Conservation (phyloP, 2,329 filamentous ascomycete species). For the Cordyceps cicadae region DNA sequence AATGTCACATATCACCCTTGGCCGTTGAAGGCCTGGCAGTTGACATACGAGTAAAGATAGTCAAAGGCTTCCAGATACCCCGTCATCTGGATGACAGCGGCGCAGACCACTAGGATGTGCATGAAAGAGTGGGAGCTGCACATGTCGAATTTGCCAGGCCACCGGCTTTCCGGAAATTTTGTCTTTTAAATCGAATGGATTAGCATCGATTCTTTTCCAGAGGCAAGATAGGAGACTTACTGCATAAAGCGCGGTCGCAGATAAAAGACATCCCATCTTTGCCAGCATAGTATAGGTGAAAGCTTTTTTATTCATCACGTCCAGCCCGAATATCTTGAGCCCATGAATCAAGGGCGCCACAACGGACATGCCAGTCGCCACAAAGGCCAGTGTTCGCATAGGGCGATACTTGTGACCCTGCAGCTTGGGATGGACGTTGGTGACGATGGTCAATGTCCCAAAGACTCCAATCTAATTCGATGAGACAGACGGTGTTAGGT, state of each 20-base stretch:
- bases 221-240: conserved; percentile 28
- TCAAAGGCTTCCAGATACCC: conserved; percentile 9
- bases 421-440: conserved; percentile 25
- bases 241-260: conserved; percentile 29
- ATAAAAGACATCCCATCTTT: conserved; percentile 28
- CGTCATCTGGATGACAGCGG: conserved; percentile 8
- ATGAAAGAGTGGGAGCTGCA: conserved; percentile 7
- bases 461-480: conserved; percentile 15
- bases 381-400: conserved; percentile 26
- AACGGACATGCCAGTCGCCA: conserved; percentile 28
- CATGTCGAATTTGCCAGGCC: conserved; percentile 9
- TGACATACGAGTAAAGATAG: conserved; percentile 3
- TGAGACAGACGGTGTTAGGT: conserved; percentile 5
- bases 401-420: conserved; percentile 25
- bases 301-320: conserved; percentile 21
- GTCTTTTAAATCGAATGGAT: no score
- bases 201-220: no score
- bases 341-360: conserved; percentile 31
- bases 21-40: neutral
- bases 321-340: conserved; percentile 25
- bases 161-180: conserved; percentile 7
- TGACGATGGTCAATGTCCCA: conserved; percentile 22
- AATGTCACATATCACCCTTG: no score
- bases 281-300: conserved; percentile 14
- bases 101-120: conserved; percentile 6